Evolutionary conservation across 441 rosid species (phyloP), one percentile per base, ranked within the genome.

Genomic region (Hura crepitans): DNA sequence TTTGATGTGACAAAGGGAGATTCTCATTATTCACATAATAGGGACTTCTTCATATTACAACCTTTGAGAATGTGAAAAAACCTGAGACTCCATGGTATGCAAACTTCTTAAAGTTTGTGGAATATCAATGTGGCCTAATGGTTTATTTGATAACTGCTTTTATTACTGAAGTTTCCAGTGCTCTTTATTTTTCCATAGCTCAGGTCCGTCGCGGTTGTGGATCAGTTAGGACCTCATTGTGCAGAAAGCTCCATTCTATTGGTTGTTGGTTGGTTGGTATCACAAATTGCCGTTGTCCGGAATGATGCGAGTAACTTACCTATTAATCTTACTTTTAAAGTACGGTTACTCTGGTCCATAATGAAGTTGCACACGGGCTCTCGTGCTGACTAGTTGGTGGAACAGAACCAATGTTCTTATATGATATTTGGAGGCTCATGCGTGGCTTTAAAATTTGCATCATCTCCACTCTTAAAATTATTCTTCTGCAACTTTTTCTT

Each of bases 161-260:
- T 71, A 58, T 78, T 74, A 76, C 72, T 86, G 76, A 80, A 76
- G 78, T 74, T 68, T 69, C 60, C 70, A 14, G 66, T 70, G 46
- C 37, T 75, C 46, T 74, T 66, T 77, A 78, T 89, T 73, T 95
- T 82, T 89, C 91, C 93, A 89, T 96, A 93, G 98, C 96, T 96
- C 98, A 96, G 98, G 86, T 94, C 82, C 60, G 97, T 97, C 86
- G 86, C 85, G 77, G 92, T 87, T 84, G 96, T 86, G 80, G 99
- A 96, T 88, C 86, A 86, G 6, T 72, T 93, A 87, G 96, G 91
- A 78, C 83, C 79, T 76, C 81, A 37, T 68, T 96, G 71, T 82
- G 96, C 81, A 84, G 77, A 84, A 92, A 91, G 85, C 81, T 95
- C 62, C 88, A 79, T 81, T 84, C 91, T 22, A 75, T 87, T 66